Percentiles rank a stretch among this genome's conserved stretches.
Evolutionary conservation across 306 rosid genomes (phyloP).

Genomic region (Lithocarpus polystachyus): DNA sequence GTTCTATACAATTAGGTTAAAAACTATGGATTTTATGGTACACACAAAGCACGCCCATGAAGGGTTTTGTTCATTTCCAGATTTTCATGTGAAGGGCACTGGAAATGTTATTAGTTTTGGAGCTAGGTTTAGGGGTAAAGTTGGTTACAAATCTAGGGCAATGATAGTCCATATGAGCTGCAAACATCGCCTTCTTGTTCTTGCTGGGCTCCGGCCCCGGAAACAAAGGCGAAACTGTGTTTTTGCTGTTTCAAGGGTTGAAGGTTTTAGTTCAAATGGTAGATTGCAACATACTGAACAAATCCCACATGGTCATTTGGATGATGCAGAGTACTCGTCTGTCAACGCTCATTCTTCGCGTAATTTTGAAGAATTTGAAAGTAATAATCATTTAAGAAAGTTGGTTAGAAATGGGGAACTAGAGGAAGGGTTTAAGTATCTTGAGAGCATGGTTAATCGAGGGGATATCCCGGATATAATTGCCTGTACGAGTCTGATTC

Average conservation of each 20-base stretch:
- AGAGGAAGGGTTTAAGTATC: constrained; percentile 60
- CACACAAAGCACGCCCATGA: constrained; percentile 35
- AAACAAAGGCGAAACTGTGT: constrained; percentile 26
- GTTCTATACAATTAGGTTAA: constrained; percentile 9
- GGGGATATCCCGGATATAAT: constrained; percentile 78
- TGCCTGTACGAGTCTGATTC: constrained; percentile 75
- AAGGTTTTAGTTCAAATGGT: constrained; percentile 48
- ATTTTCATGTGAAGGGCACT: constrained; percentile 9
- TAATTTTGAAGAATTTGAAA: constrained; percentile 50
- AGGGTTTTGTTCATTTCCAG: constrained; percentile 51
- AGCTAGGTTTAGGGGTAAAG: constrained; percentile 25
- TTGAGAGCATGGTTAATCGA: constrained; percentile 54
- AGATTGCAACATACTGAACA: constrained; percentile 36
- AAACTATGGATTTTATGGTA: constrained; percentile 40
- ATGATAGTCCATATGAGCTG: constrained; percentile 24
- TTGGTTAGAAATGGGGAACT: constrained; percentile 68
- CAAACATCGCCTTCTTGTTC: constrained; percentile 30
- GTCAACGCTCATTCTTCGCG: constrained; percentile 26
- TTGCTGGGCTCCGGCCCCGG: background rate
- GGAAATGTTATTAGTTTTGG: constrained; percentile 20
- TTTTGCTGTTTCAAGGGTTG: constrained; percentile 46
- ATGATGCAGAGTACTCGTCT: constrained; percentile 24
- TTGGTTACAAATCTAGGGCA: constrained; percentile 11
- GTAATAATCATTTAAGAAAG: constrained; percentile 50
- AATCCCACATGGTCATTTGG: constrained; percentile 23